Evolutionary conservation across 139 green algal species (phyloP).

Genomic region (Trebouxia sp.): DNA sequence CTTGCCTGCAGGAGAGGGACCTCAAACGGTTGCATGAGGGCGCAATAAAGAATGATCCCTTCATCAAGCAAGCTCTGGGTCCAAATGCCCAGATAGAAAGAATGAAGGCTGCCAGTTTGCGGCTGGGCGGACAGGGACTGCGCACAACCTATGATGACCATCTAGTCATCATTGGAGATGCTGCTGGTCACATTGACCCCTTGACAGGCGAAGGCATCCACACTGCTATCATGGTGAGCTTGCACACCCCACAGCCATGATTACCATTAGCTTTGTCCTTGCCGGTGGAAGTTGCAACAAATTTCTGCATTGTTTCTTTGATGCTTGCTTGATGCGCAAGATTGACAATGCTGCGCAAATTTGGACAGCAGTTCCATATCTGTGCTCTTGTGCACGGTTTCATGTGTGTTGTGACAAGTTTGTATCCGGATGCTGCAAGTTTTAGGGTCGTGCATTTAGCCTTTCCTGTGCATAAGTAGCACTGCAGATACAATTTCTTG

Average conservation of each 20-base stretch:
- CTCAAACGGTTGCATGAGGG: conserved; percentile 84
- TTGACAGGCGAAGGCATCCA: conserved; percentile 90
- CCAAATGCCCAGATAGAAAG: conserved; percentile 89
- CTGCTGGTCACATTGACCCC: conserved; percentile 90
- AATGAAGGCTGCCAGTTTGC: conserved; percentile 82
- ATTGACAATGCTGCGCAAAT: too few species aligned
- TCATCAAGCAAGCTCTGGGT: conserved; percentile 74
- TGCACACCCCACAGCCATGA: background rate
- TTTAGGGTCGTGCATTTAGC: too few species aligned
- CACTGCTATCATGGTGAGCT: conserved; percentile 88
- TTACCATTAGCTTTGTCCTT: background rate
- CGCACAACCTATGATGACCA: conserved; percentile 79
- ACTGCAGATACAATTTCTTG: too few species aligned
- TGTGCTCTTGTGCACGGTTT: too few species aligned
- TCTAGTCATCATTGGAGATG: conserved; percentile 88
- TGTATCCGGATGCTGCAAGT: too few species aligned
- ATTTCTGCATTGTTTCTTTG: too few species aligned
- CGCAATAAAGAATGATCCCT: conserved; percentile 84
- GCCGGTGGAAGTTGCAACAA: too few species aligned
- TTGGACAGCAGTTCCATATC: too few species aligned
- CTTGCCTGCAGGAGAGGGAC: conserved; percentile 61
- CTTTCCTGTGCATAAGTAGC: too few species aligned
- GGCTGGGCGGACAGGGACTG: conserved; percentile 76
- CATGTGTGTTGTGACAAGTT: too few species aligned
- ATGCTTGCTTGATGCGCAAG: too few species aligned